Percentiles rank a stretch among this genome's conserved stretches.
phyloP scores from a whole-genome alignment of 768 basidiomycete genomes.

The Tephrocybe sp. region DNA sequence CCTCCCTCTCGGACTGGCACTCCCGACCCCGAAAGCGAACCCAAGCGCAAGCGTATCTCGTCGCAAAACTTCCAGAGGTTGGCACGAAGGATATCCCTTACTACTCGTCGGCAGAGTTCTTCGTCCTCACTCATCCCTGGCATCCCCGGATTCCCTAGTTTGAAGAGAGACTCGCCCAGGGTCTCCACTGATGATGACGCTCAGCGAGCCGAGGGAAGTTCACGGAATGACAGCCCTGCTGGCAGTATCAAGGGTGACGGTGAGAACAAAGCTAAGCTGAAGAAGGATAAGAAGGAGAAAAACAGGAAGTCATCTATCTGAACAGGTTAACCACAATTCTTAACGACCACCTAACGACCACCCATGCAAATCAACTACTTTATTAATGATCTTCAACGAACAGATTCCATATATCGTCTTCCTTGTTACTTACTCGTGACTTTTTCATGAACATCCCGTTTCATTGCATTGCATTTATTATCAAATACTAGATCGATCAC shows the following conservation, averaged over 20 bases:
- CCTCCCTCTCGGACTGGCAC: constrained; percentile 72
- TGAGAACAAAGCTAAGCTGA: constrained; percentile 48
- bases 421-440: constrained; percentile 1
- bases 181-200: constrained; percentile 47
- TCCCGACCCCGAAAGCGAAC: constrained; percentile 72
- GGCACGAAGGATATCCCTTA: constrained; percentile 71
- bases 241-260: constrained; percentile 51
- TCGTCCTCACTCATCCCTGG: constrained; percentile 53
- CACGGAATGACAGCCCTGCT: constrained; percentile 54
- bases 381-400: constrained; percentile 19
- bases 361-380: constrained; percentile 15
- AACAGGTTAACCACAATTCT: constrained; percentile 12
- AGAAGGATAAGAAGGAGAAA: constrained; percentile 65
- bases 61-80: constrained; percentile 86
- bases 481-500: constrained; percentile 2
- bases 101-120: constrained; percentile 56
- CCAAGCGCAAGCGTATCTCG: constrained; percentile 77
- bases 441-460: constrained; percentile 4
- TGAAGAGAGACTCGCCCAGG: constrained; percentile 51
- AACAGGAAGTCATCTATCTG: constrained; percentile 41
- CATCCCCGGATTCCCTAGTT: constrained; percentile 43
- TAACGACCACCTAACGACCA: constrained; percentile 26
- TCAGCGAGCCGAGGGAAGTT: constrained; percentile 40
- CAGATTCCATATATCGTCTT: constrained; percentile 1
- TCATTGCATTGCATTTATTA: constrained; percentile 4